A percentile compares a stretch with the other conserved stretches of the same genome.
These are phyloP conservation scores for Saturnispora galanensis DNA, from an alignment of 805 yeast genomes.

Conservation along the genomic window DNA sequence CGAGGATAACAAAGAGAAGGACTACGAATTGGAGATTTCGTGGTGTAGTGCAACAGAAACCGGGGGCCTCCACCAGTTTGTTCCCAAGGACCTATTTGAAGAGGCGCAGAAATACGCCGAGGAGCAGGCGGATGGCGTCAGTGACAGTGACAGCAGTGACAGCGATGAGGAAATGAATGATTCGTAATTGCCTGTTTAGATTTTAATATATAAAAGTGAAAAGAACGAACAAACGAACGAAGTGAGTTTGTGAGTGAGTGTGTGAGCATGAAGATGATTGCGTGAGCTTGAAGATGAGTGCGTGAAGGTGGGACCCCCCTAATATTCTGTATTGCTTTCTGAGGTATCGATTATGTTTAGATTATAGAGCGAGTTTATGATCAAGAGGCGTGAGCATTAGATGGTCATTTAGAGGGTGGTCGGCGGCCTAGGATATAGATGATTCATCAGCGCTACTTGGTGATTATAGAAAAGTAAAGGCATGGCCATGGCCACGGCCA, in stretches of 20 bases:
- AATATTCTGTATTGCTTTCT: too few relatives aligned
- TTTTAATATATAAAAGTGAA: not conserved
- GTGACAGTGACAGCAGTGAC: conserved; percentile 34
- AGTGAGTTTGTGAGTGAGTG: too few relatives aligned
- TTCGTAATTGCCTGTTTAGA: not conserved
- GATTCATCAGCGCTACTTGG: too few relatives aligned
- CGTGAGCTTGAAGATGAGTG: too few relatives aligned
- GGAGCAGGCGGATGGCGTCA: conserved; percentile 64
- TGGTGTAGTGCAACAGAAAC: conserved; percentile 80
- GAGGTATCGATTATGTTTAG: too few relatives aligned
- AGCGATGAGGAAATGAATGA: conserved; percentile 28
- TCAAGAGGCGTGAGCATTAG: too few relatives aligned
- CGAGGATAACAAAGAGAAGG: conserved; percentile 96
- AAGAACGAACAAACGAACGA: not conserved
- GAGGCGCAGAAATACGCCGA: conserved; percentile 83
- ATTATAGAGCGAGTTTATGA: too few relatives aligned
- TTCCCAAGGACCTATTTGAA: conserved; percentile 67
- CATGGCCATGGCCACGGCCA: not conserved
- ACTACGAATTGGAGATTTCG: conserved; percentile 86
- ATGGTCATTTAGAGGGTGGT: too few relatives aligned
- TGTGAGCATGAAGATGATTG: too few relatives aligned
- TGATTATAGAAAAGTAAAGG: too few relatives aligned
- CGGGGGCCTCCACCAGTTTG: conserved; percentile 65
- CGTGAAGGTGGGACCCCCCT: too few relatives aligned
- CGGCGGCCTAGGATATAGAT: too few relatives aligned